Base-by-base conservation (phyloP, 306 rosid genomes). In the Fagus sylvatica region DNA sequence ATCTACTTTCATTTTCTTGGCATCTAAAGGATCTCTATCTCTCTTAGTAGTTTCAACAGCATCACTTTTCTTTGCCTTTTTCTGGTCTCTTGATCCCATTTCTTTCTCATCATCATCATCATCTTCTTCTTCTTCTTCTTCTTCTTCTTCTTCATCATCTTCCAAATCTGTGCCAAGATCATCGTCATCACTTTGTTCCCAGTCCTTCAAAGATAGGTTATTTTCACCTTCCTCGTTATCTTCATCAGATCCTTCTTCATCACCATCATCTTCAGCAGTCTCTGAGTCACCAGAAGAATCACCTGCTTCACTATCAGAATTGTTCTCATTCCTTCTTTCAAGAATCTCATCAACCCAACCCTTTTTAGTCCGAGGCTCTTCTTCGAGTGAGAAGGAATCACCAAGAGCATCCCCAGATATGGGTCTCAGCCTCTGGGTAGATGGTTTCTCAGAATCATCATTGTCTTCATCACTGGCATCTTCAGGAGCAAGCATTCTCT, bases 181-280 rank as follows among this genome's bases (percentile, higher is more conserved):
- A 71, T 91, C 97, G 82, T 95, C 99, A 71, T 95, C 99, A 81
- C 98, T 95, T 55, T 89, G 99, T 78, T 95, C 99, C 97, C 98
- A 95, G 74, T 88, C 97, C 87, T 87, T 92, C 82, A 87, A 80
- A 57, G 93, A 88, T 57, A 69, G 75, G 72, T 83, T 73, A 70
- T 74, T 78, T 75, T 78, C 76, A 28, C 30, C 65, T 40, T 66
- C 83, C 56, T 74, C 84, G 22, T 72, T 69, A 80, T 87, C 91
- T 74, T 85, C 97, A 73, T 84, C 91, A 4, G 94, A 78, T 76
- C 66, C 88, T 76, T 80, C 90, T 55, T 80, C 83, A 70, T 79
- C 85, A 36, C 72, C 83, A 54, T 74, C 82, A 81, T 85, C 89
- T 73, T 92, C 93, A 74, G 84, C 75, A 73, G 83, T 61, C 74